Conservation (phyloP, 2,329 filamentous ascomycete genomes). For the Alternaria hordeiaustralica region DNA sequence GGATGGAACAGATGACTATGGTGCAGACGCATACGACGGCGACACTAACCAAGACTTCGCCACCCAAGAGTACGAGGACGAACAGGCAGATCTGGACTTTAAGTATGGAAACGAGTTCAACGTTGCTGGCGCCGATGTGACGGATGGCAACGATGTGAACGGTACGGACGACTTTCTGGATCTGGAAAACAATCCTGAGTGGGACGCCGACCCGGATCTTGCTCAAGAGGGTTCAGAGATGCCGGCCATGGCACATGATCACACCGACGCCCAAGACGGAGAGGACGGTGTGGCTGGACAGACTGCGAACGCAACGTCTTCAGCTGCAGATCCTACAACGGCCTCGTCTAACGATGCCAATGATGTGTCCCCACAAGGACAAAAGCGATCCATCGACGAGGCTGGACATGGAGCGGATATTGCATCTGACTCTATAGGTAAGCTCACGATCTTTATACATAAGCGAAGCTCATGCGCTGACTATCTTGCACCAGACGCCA, state of each 20-base stretch:
- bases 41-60: constrained; percentile 34
- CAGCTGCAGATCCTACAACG: constrained; percentile 34
- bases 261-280: constrained; percentile 23
- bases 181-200: constrained; percentile 25
- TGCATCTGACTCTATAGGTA: constrained; percentile 39
- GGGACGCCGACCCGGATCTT: constrained; percentile 22
- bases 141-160: constrained; percentile 16
- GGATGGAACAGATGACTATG: constrained; percentile 19
- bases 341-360: constrained; percentile 32
- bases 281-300: constrained; percentile 34
- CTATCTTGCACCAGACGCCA: constrained; percentile 30
- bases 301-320: constrained; percentile 32
- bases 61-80: constrained; percentile 27
- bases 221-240: constrained; percentile 13
- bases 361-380: constrained; percentile 37
- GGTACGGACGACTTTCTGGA: constrained; percentile 28
- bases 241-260: constrained; percentile 14
- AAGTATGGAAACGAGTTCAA: constrained; percentile 16
- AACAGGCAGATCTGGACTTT: constrained; percentile 21
- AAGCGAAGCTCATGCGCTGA: constrained; percentile 17
- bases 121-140: constrained; percentile 7
- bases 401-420: constrained; percentile 36
- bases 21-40: constrained; percentile 20
- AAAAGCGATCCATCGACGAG: constrained; percentile 44
- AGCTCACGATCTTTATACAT: not conserved